Evolutionary conservation across 2,329 filamentous ascomycete species (phyloP).

Genomic region (Penicillium sp.): DNA sequence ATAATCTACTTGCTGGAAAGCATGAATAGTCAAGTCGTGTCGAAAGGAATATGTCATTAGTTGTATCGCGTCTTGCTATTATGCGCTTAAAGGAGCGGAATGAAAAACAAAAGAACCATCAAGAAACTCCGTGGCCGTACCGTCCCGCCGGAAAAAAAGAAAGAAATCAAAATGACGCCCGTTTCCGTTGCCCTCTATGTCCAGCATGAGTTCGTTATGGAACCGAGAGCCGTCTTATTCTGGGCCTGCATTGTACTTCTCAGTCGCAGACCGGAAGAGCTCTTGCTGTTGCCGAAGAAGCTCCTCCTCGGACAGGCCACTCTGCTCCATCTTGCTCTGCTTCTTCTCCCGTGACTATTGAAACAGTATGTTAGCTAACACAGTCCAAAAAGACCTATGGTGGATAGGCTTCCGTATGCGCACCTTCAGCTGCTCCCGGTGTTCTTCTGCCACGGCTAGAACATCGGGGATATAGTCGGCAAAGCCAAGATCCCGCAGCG

Average conservation of each 20-base stretch:
- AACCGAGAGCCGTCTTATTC: slow-evolving; percentile 28
- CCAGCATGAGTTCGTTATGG: slow-evolving; percentile 30
- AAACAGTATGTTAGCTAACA: slow-evolving; percentile 17
- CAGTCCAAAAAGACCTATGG: not conserved
- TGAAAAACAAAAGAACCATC: not conserved
- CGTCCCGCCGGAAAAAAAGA: slow-evolving; percentile 10
- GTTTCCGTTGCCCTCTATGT: slow-evolving; percentile 30
- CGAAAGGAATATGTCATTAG: slow-evolving; percentile 5
- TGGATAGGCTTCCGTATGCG: slow-evolving; percentile 26
- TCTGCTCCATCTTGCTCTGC: slow-evolving; percentile 94
- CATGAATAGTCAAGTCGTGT: no score
- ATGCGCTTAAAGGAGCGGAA: not conserved
- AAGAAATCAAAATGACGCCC: slow-evolving; percentile 25
- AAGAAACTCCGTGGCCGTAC: not conserved
- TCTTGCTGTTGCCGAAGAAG: slow-evolving; percentile 86
- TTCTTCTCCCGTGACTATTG: slow-evolving; percentile 88
- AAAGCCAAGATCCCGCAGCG: slow-evolving; percentile 89
- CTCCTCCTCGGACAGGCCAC: slow-evolving; percentile 88
- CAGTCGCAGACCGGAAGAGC: slow-evolving; percentile 79
- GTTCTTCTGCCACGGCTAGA: slow-evolving; percentile 80
- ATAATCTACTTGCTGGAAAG: no score
- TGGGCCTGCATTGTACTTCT: slow-evolving; percentile 64
- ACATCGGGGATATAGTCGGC: slow-evolving; percentile 89
- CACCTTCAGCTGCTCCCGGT: slow-evolving; percentile 92
- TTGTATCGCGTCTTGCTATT: slow-evolving; percentile 3